Base-by-base conservation (phyloP, 257 asterid species). In the Solanum piurae region DNA sequence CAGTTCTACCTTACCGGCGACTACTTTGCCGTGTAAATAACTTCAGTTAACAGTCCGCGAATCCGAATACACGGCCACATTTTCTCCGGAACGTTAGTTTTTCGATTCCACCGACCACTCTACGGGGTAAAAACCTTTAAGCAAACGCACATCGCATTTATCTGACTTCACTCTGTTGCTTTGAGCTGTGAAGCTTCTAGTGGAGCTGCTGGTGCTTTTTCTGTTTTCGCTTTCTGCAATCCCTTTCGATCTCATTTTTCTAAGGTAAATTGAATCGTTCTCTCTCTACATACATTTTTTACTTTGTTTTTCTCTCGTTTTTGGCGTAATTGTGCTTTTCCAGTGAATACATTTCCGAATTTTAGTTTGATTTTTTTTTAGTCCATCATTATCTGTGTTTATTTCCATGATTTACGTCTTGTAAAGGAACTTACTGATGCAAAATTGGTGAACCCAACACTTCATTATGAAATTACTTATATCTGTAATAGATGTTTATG, bases 161-260 rank as follows among this genome's bases (percentile, higher is more conserved):
- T 16, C 10, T 68, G 18, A 27, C 37, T 68, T 25, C 36, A 68
- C 74, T 68, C 36, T 68, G 21, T 6, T 69, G 46, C 52, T 21
- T 6, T 44, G 83, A 44, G 13, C 62, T 9, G 83, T 38, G 60
- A 68, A 49, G 38, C 21, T 86, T 86, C 33, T 20, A 71, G 69
- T 75, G 29, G 46, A 44, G 69, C 83, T 77, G 89, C 89, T 69
- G 46, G 89, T 85, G 91, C 38, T 69, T 86, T 76, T 33, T 83
- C 87, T 88, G 87, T 79, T 88, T 86, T 79, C 60, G 49, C 88
- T 85, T 89, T 90, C 62, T 75, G 89, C 75, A 33, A 89, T 62
- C 89, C 76, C 23, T 88, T 90, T 91, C 93, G 96, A 93, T 95
- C 96, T 94, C 93, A 86, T 89, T 89, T 91, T 91, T 86, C 64